Evolutionary conservation across 2,329 filamentous ascomycete genomes (phyloP).

Genomic region (Colletotrichum sp.): DNA sequence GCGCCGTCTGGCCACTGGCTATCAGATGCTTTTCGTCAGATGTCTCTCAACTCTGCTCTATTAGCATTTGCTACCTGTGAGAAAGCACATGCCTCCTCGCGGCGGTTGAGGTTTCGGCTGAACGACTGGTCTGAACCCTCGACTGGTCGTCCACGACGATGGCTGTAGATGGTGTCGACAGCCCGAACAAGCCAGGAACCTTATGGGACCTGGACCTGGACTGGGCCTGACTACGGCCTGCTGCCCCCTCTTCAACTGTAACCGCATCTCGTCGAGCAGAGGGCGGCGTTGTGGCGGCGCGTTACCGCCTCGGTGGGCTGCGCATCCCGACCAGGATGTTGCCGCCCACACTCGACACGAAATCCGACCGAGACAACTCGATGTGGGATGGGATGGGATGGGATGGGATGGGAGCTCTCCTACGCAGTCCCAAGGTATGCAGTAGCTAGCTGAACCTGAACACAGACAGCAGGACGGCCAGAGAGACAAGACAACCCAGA

Average conservation of each 20-base stretch:
- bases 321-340: not conserved
- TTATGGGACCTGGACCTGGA: not conserved
- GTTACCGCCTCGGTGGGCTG: constrained; percentile 9
- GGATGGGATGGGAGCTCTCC: not conserved
- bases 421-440: not conserved
- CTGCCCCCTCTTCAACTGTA: not conserved
- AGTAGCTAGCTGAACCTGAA: not conserved
- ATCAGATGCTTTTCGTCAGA: not conserved
- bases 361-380: not conserved
- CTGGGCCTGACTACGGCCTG: not conserved
- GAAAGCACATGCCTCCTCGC: not conserved
- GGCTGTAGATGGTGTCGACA: not conserved
- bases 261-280: not conserved
- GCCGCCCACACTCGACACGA: not conserved
- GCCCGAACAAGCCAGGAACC: not conserved
- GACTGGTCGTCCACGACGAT: not conserved
- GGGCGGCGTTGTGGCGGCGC: constrained; percentile 13
- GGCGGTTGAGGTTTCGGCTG: constrained; percentile 4
- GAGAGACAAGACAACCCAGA: not conserved
- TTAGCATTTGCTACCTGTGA: not conserved
- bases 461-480: not conserved
- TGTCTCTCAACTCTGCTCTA: not conserved
- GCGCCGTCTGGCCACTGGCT: not conserved
- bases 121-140: not conserved
- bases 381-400: not conserved